phyloP scores from a whole-genome alignment of 1,284 basidiomycete genomes.

The Apiotrichum gracile region DNA sequence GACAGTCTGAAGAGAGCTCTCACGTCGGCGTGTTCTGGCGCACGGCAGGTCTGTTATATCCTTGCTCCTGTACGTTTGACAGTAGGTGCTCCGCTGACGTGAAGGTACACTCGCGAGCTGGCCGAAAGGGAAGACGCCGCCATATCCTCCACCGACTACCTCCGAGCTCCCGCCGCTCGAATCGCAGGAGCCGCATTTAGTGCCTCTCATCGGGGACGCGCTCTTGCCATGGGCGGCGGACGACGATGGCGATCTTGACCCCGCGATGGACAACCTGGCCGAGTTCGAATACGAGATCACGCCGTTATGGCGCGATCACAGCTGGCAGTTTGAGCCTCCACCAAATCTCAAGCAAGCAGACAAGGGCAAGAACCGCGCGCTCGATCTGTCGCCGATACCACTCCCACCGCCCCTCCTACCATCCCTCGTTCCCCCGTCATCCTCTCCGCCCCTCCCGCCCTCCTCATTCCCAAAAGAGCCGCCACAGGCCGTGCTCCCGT shows the following conservation, averaged over 20 bases:
- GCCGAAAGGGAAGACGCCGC: not conserved
- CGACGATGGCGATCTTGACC: not conserved
- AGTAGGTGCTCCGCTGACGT: not conserved
- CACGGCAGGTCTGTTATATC: slow-evolving; percentile 22
- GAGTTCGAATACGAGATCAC: too few species aligned
- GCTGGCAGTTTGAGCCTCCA: too few species aligned
- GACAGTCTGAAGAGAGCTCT: not conserved
- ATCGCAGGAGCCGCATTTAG: not conserved
- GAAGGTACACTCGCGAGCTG: not conserved
- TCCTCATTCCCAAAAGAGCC: too few species aligned
- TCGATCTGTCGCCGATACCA: too few species aligned
- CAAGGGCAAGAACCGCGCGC: slow-evolving; percentile 4
- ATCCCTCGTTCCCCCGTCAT: not conserved
- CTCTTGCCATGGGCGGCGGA: not conserved
- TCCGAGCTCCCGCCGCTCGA: not conserved
- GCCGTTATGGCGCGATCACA: too few species aligned
- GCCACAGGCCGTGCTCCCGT: too few species aligned
- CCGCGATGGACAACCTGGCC: not conserved
- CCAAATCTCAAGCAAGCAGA: too few species aligned
- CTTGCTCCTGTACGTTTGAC: slow-evolving; percentile 24
- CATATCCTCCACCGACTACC: not conserved
- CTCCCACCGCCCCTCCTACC: not conserved
- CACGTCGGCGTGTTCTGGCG: slow-evolving; percentile 32
- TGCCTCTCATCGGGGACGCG: not conserved
- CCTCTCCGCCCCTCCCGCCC: too few species aligned